Base-by-base conservation (phyloP, 352 stramenopile genomes). In the Phytophthora brassicae region DNA sequence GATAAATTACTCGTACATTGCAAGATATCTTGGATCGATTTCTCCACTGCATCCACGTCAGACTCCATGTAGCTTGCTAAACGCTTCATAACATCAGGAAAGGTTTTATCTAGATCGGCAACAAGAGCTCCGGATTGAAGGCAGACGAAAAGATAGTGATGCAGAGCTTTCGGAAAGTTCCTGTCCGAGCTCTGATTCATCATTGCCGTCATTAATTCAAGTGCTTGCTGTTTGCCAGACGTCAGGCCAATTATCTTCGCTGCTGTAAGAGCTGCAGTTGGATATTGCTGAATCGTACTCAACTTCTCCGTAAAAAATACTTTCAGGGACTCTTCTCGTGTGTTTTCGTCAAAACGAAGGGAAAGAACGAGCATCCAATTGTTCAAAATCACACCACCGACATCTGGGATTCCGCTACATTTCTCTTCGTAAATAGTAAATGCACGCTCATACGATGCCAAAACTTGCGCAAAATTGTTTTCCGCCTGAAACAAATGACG, bases 331-430 rank as follows among this genome's bases (percentile, higher is more conserved):
- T 72, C 28, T 13, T 65, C 46, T 49, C 55, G 54, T 8, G 59
- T 53, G 2, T 12, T 16, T 12, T 19, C 28, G 38, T 64, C 46
- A 43, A 61, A 26, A 44, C 57, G 60, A 24, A 63, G 41, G 16
- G 45, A 46, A 24, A 79, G 39, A 35, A 77, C n/a, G 39, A 79
- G 55, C 46, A 79, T 74, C 73, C 73, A 81, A 41, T 81, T 81
- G 24, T 36, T 73, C 29, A 79, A 44, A 38, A 81, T 64, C 22
- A 64, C 50, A 43, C 66, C 60, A 1, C 66, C 66, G 20, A 36
- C 24, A 29, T 74, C 54, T 41, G 39, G 52, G 14, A 42, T 26
- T 20, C 20, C 33, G 47, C 44, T 17, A 14, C 44, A 56, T 2
- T 38, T 31, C 2, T 49, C 53, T 63, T 64, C 31, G 56, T 64